Percentiles rank a stretch among this genome's conserved stretches.
phyloP scores from a whole-genome alignment of 441 rosid genomes.

The Euphorbia schlechtendalii region DNA sequence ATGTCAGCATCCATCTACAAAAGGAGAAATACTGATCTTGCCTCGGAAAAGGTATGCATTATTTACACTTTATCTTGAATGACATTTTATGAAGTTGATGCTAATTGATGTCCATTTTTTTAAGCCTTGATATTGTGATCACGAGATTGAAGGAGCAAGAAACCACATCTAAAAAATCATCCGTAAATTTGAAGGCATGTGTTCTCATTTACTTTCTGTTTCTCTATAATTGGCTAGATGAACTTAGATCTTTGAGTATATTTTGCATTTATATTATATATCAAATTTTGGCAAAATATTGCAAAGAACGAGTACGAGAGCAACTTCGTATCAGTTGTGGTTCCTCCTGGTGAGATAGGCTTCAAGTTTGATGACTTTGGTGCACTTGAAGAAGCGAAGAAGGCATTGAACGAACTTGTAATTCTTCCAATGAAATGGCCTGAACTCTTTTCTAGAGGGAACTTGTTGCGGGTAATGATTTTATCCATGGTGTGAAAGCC shows the following conservation, averaged over 20 bases:
- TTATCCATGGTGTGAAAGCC: background rate
- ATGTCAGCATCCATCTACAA: slow-evolving; percentile 53
- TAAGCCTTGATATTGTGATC: slow-evolving; percentile 82
- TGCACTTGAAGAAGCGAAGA: slow-evolving; percentile 93
- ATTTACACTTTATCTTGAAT: slow-evolving; percentile 9
- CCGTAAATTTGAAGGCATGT: slow-evolving; percentile 75
- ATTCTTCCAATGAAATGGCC: slow-evolving; percentile 98
- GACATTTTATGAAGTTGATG: slow-evolving; percentile 10
- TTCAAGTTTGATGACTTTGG: slow-evolving; percentile 89
- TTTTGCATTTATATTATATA: slow-evolving; percentile 16
- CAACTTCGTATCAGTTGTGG: slow-evolving; percentile 85
- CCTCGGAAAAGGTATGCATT: slow-evolving; percentile 67
- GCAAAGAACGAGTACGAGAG: slow-evolving; percentile 82
- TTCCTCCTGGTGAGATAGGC: slow-evolving; percentile 89
- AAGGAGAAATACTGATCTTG: slow-evolving; percentile 60
- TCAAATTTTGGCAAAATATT: slow-evolving; percentile 48
- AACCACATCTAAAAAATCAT: slow-evolving; percentile 45
- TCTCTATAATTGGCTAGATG: slow-evolving; percentile 10
- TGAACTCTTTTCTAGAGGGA: slow-evolving; percentile 82
- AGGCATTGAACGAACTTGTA: slow-evolving; percentile 85
- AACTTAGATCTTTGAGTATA: slow-evolving; percentile 19
- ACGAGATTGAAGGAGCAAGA: slow-evolving; percentile 74
- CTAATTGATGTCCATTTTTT: slow-evolving; percentile 28
- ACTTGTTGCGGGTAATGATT: slow-evolving; percentile 70
- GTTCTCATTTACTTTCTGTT: slow-evolving; percentile 14